phyloP scores from a whole-genome alignment of 2,329 filamentous ascomycete species.

The Aureobasidium sp. region DNA sequence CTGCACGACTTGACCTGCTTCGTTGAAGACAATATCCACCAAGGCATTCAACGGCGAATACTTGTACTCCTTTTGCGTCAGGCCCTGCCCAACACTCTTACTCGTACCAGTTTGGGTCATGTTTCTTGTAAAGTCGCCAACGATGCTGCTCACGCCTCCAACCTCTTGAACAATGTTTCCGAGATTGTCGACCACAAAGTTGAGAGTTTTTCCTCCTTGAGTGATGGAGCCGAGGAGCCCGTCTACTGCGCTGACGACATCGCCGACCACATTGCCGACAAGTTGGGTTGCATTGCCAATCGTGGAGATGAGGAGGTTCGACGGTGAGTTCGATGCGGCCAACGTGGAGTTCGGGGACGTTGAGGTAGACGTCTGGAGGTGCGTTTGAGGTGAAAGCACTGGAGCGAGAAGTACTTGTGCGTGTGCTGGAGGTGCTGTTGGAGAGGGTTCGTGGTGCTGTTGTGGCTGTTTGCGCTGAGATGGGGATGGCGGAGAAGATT shows the following conservation, averaged over 20 bases:
- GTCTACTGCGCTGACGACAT: slow-evolving; percentile 47
- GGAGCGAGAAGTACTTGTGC: not conserved
- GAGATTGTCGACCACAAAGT: slow-evolving; percentile 47
- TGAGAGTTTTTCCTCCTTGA: slow-evolving; percentile 42
- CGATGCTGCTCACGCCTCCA: slow-evolving; percentile 42
- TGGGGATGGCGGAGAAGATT: not conserved
- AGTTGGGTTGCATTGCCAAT: slow-evolving; percentile 27
- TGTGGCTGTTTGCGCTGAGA: slow-evolving; percentile 13
- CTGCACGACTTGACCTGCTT: slow-evolving; percentile 47
- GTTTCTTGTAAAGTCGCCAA: slow-evolving; percentile 51
- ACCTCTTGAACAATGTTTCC: slow-evolving; percentile 57
- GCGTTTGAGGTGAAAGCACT: slow-evolving; percentile 17
- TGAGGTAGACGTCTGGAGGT: slow-evolving; percentile 49
- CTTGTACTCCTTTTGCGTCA: slow-evolving; percentile 45
- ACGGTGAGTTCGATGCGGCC: slow-evolving; percentile 53
- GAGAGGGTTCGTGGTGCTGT: slow-evolving; percentile 8
- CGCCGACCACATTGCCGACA: slow-evolving; percentile 39
- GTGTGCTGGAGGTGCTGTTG: slow-evolving; percentile 5
- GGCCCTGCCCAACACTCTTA: slow-evolving; percentile 27
- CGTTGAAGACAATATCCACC: slow-evolving; percentile 49
- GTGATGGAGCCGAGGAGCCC: slow-evolving; percentile 52
- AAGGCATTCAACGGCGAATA: slow-evolving; percentile 44
- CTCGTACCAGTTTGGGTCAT: slow-evolving; percentile 44
- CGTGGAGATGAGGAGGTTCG: slow-evolving; percentile 42
- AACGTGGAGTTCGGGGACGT: slow-evolving; percentile 51